Evolutionary conservation across 371 early-diverging fungal species (phyloP).

Genomic region (Coemansia sp.): DNA sequence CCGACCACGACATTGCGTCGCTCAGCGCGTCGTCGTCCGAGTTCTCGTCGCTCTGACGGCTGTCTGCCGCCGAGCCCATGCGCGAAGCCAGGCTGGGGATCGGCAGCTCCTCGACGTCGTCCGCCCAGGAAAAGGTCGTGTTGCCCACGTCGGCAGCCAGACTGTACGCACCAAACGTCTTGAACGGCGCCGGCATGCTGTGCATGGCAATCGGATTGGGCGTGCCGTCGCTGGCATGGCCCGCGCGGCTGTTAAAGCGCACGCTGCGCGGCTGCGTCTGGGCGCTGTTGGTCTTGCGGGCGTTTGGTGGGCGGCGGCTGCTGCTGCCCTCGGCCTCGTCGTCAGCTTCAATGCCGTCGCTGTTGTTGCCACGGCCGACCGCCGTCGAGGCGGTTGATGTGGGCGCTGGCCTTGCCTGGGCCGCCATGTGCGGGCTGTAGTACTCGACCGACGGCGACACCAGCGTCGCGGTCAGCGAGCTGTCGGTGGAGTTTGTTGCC

Average conservation of each 20-base stretch:
- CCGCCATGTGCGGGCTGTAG: conserved; percentile 32
- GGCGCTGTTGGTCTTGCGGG: background rate
- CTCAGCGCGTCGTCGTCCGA: conserved; percentile 29
- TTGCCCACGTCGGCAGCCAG: conserved; percentile 10
- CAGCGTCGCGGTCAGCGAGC: conserved; percentile 47
- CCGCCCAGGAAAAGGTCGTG: conserved; percentile 47
- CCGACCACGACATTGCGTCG: conserved; percentile 38
- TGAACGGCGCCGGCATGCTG: conserved; percentile 41
- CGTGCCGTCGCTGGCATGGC: background rate
- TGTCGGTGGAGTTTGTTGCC: conserved; percentile 31
- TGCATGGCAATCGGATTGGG: conserved; percentile 18
- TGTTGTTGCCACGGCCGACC: conserved; percentile 1
- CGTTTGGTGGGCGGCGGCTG: conserved; percentile 8
- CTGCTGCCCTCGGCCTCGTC: conserved; percentile 34
- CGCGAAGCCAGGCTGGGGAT: conserved; percentile 31
- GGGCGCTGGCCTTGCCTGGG: background rate
- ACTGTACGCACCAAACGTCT: conserved; percentile 10
- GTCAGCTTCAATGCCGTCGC: conserved; percentile 35
- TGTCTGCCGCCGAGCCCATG: conserved; percentile 5
- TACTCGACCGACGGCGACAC: conserved; percentile 46
- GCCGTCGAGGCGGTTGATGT: conserved; percentile 4
- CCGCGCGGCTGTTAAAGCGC: conserved; percentile 6
- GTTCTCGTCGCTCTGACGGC: conserved; percentile 5
- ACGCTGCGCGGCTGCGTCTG: conserved; percentile 5
- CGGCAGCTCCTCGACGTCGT: conserved; percentile 48